These are phyloP conservation scores for Yamadazyma ubonensis DNA, from an alignment of 805 yeast genomes.

Conservation along the genomic window DNA sequence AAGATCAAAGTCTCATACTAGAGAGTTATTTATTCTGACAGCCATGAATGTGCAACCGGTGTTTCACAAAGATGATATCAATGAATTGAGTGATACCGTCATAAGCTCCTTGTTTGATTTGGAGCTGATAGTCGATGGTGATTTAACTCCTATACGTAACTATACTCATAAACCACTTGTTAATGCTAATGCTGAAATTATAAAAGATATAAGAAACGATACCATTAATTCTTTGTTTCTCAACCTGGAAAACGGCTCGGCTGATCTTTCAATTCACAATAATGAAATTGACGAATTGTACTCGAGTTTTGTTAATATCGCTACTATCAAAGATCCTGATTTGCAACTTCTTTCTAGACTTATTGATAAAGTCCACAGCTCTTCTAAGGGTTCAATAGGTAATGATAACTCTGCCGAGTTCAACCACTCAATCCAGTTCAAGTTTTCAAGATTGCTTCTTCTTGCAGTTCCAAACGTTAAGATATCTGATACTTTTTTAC, in stretches of 20 bases:
- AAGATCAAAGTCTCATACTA: conserved; percentile 89
- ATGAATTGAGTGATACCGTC: conserved; percentile 76
- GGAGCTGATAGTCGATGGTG: conserved; percentile 56
- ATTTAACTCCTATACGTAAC: conserved; percentile 32
- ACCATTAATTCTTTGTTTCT: conserved; percentile 4
- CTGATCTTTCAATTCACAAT: conserved; percentile 23
- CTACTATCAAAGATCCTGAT: conserved; percentile 43
- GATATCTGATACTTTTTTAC: conserved; percentile 61
- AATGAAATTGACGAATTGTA: conserved; percentile 66
- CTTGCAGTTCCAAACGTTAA: conserved; percentile 63
- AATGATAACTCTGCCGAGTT: conserved; percentile 15
- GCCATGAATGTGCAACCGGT: conserved; percentile 97
- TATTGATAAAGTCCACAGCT: conserved; percentile 37
- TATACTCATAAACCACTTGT: conserved; percentile 10
- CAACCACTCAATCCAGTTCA: conserved; percentile 19
- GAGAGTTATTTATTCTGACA: conserved; percentile 84
- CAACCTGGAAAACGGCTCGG: background rate
- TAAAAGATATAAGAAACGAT: conserved; percentile 8
- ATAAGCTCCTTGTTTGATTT: conserved; percentile 68
- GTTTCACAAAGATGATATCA: conserved; percentile 84
- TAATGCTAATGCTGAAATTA: conserved; percentile 2
- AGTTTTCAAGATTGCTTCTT: conserved; percentile 68
- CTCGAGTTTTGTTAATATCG: conserved; percentile 62
- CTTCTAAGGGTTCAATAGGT: conserved; percentile 13
- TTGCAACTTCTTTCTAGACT: conserved; percentile 34